Base-by-base conservation (phyloP, 106 monocot species). In the Acorus calamus region DNA sequence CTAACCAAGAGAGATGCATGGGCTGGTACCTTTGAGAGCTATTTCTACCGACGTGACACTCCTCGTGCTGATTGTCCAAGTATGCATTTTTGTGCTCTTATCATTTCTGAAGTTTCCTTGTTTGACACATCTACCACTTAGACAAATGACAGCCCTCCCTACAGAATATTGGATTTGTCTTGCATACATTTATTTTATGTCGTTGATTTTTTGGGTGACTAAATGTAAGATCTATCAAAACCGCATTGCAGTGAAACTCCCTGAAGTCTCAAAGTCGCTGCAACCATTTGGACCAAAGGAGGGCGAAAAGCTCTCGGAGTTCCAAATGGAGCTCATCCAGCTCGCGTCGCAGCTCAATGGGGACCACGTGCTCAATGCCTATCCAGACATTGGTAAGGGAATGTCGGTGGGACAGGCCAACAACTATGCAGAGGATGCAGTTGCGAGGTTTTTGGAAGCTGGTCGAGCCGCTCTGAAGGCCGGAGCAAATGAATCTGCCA, bases 261-360 rank as follows among this genome's bases (percentile, higher is more conserved):
- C 90, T 53, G 82, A 90, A 70, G 83, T 94, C 10, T 62, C 59
- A 11, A 81, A 76, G 63, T 69, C 82, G 5, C 76, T 94, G 47
- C 79, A 87, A 74, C 90, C 90, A 50, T 77, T 69, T 51, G 94
- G 94, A 67, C 70, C 94, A 2, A 82, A 65, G 66, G 90, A 84
- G 60, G 87, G 84, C 64, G 73, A 60, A 11, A 14, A 66, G 13
- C 78, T 89, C 2, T 80, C 94, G 3, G 90, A 84, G 59, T 94
- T 94, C 65, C 94, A 94, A 60, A 68, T 80, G 60, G 94, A 94
- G 67, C 67, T 94, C 68, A 89, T 94, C 44, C 94, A 94, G 55
- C 94, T 94, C 6, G 94, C 94, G 2, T 94, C 94, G 0, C 94
- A 94, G 78, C 84, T 94, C 44, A 87, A 73, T 57, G 94, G 94